Evolutionary conservation across 1,284 basidiomycete species (phyloP), one percentile per base, ranked within the genome.

Genomic region (Cryptococcus jaspeensis): DNA sequence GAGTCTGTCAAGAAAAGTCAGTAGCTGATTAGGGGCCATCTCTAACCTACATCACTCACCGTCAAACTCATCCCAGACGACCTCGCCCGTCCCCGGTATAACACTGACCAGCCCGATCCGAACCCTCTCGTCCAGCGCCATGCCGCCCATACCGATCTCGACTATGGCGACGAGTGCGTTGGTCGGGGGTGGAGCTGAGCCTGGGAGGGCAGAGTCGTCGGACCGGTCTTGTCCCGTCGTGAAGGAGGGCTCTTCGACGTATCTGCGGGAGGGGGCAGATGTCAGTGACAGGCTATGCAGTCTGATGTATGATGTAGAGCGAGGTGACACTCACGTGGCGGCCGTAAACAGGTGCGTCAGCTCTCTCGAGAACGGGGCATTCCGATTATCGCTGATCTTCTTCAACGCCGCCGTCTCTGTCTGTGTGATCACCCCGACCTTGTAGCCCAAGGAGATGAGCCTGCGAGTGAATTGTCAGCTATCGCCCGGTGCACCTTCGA

Each of bases 351-450:
- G 76, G 60, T 88, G 84, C 0, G 88, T 89, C 3, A 98, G 73
- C 66, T 87, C 83, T 43, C 95, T 84, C 15, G 86, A 85, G 68
- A 99, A 99, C 0, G 90, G 86, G 0, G 84, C 82, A 68, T 88
- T 90, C 48, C 86, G 83, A 61, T 87, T 94, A 55, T 92, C 89
- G 55, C 92, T 84, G 3, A 83, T 86, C 73, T 94, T 96, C 79
- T 99, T 98, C 52, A 99, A 81, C 0, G 95, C 95, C 0, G 95
- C 91, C 0, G 95, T 98, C 78, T 99, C 95, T 3, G 83, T 85
- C 74, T 98, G 95, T n/a, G 87, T 84, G 1, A 96, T 87, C 12
- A 99, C 85, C 11, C 95, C 95, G 49, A 99, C 84, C 85, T 92
- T 90, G 73, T 92, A 83, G 0, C 94, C 94, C 53, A 87, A 84